These are phyloP conservation scores for Pseudogymnoascus sp. DNA, from an alignment of 2,329 filamentous ascomycete genomes.

Conservation along the genomic window DNA sequence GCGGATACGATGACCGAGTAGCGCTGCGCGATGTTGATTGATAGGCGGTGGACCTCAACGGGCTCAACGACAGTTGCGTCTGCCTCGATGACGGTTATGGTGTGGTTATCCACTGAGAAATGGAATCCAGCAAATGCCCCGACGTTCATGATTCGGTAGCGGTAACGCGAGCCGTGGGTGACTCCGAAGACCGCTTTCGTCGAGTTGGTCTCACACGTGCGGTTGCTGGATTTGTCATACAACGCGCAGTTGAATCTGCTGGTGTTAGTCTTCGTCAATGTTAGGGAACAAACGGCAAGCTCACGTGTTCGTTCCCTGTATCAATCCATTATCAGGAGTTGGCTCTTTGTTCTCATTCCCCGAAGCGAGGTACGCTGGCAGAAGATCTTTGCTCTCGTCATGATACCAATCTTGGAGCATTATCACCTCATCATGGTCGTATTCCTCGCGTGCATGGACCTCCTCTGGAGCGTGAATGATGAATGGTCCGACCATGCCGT, in stretches of 20 bases:
- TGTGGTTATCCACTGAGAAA: slow-evolving; percentile 61
- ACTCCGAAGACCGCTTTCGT: slow-evolving; percentile 6
- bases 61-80: slow-evolving; percentile 62
- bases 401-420: slow-evolving; percentile 72
- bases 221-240: slow-evolving; percentile 43
- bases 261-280: neutral
- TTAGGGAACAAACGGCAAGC: slow-evolving; percentile 26
- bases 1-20: slow-evolving; percentile 55
- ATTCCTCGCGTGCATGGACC: slow-evolving; percentile 47
- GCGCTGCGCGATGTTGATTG: slow-evolving; percentile 62
- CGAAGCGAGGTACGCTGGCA: slow-evolving; percentile 33
- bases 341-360: slow-evolving; percentile 35
- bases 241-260: slow-evolving; percentile 23
- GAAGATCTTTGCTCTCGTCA: slow-evolving; percentile 39
- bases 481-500: slow-evolving; percentile 52
- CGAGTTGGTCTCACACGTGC: slow-evolving; percentile 1
- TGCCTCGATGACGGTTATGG: slow-evolving; percentile 58
- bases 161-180: slow-evolving; percentile 31
- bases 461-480: slow-evolving; percentile 54
- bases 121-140: slow-evolving; percentile 67
- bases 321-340: slow-evolving; percentile 39
- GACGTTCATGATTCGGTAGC: slow-evolving; percentile 61
- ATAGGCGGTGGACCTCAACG: slow-evolving; percentile 49
- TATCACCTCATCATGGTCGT: slow-evolving; percentile 51
- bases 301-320: slow-evolving; percentile 37